phyloP scores from a whole-genome alignment of 805 yeast genomes.

The Monosporozyma servazzii region DNA sequence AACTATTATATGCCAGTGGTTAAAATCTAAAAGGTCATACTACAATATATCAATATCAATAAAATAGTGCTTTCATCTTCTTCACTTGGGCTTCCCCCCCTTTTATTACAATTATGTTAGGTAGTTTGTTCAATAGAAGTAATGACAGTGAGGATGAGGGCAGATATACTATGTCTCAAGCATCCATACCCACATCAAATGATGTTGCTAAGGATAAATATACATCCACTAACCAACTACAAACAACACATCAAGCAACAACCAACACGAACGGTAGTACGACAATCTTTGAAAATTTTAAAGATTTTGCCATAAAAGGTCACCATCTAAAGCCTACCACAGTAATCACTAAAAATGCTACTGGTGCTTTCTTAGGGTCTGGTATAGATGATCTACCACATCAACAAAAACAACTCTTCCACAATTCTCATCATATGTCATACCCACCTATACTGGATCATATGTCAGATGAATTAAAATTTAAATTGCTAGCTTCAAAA shows the following conservation, averaged over 20 bases:
- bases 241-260: too few relatives aligned
- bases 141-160: background rate
- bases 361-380: background rate
- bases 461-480: constrained; percentile 23
- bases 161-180: background rate
- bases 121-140: background rate
- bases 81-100: too few relatives aligned
- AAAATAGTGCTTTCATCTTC: too few relatives aligned
- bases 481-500: constrained; percentile 22
- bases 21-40: background rate
- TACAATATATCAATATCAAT: too few relatives aligned
- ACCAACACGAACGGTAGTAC: background rate
- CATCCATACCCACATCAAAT: too few relatives aligned
- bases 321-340: background rate
- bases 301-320: background rate
- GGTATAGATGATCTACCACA: background rate
- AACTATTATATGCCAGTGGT: background rate
- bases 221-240: background rate
- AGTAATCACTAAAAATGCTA: background rate
- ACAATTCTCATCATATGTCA: background rate
- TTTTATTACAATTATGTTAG: background rate
- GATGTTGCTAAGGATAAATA: background rate
- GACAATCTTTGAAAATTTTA: background rate
- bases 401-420: background rate
- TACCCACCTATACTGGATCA: constrained; percentile 19